Percentiles rank a stretch among this genome's conserved stretches.
Evolutionary conservation across 2,329 filamentous ascomycete genomes (phyloP).

Genomic region (Cytospora mali): DNA sequence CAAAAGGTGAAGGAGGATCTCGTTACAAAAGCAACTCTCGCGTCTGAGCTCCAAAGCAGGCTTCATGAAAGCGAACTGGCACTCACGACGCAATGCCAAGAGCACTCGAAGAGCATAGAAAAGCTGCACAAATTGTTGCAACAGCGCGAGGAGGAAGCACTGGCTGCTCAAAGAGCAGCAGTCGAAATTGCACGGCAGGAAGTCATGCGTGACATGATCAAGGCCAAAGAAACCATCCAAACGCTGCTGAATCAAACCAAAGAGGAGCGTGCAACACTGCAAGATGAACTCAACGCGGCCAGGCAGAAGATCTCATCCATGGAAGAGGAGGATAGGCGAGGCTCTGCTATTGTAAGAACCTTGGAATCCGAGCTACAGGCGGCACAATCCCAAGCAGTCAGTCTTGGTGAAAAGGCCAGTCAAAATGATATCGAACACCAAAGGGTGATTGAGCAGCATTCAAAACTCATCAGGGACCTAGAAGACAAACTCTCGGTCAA

Average conservation of each 20-base stretch:
- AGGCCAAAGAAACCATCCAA: slow-evolving; percentile 34
- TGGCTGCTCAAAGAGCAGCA: slow-evolving; percentile 31
- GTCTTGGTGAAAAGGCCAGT: not conserved
- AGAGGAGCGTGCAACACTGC: slow-evolving; percentile 31
- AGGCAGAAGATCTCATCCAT: slow-evolving; percentile 31
- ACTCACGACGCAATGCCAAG: slow-evolving; percentile 27
- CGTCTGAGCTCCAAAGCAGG: slow-evolving; percentile 30
- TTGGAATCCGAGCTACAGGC: slow-evolving; percentile 15
- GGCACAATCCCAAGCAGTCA: not conserved
- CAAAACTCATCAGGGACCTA: slow-evolving; percentile 7
- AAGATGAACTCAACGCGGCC: slow-evolving; percentile 35
- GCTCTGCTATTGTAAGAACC: slow-evolving; percentile 15
- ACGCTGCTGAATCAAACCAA: slow-evolving; percentile 33
- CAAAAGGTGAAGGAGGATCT: slow-evolving; percentile 28
- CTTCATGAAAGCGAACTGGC: slow-evolving; percentile 28
- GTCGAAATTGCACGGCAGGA: slow-evolving; percentile 37
- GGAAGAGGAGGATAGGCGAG: slow-evolving; percentile 17
- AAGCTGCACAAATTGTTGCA: slow-evolving; percentile 30
- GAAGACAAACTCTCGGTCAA: slow-evolving; percentile 8
- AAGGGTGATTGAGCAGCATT: not conserved
- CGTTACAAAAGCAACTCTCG: slow-evolving; percentile 21
- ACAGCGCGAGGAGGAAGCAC: slow-evolving; percentile 29
- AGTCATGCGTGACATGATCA: slow-evolving; percentile 36
- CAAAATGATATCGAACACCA: slow-evolving; percentile 4
- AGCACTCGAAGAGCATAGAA: slow-evolving; percentile 26